Percentiles rank a stretch among this genome's conserved stretches.
These are phyloP conservation scores for Debaryomyces maramus DNA, from an alignment of 805 yeast species.

Conservation along the genomic window DNA sequence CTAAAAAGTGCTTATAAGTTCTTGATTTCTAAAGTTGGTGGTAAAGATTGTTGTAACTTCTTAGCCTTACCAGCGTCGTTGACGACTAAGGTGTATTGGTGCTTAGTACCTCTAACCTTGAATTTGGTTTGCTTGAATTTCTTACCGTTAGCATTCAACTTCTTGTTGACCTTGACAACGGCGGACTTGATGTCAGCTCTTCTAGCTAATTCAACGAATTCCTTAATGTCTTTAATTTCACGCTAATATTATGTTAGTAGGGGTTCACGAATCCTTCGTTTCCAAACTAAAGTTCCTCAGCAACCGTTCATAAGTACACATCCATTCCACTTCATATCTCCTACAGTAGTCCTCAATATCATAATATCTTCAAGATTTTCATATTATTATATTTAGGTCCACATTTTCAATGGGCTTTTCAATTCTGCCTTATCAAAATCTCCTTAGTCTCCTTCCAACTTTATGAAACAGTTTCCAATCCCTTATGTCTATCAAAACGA, in stretches of 20 bases:
- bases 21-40: slow-evolving; percentile 83
- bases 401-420: too few species aligned
- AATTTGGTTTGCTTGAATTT: slow-evolving; percentile 92
- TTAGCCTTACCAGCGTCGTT: slow-evolving; percentile 95
- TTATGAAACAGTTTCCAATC: too few species aligned
- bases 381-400: too few species aligned
- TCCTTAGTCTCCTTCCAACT: too few species aligned
- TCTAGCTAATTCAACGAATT: slow-evolving; percentile 94
- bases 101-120: slow-evolving; percentile 96
- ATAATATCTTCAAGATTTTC: too few species aligned
- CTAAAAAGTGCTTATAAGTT: slow-evolving; percentile 34
- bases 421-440: too few species aligned
- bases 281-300: too few species aligned
- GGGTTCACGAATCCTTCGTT: too few species aligned
- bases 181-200: slow-evolving; percentile 94
- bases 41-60: slow-evolving; percentile 96
- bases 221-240: slow-evolving; percentile 95
- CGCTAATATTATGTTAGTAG: slow-evolving; percentile 33
- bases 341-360: too few species aligned
- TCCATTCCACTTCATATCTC: too few species aligned
- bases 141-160: slow-evolving; percentile 79
- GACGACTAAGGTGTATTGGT: slow-evolving; percentile 93
- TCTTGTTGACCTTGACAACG: slow-evolving; percentile 90
- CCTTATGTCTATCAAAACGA: too few species aligned
- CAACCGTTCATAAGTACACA: too few species aligned